These are phyloP conservation scores for Paragyromitra xinjiangensis DNA, from an alignment of 495 filamentous ascomycete genomes.

Conservation along the genomic window DNA sequence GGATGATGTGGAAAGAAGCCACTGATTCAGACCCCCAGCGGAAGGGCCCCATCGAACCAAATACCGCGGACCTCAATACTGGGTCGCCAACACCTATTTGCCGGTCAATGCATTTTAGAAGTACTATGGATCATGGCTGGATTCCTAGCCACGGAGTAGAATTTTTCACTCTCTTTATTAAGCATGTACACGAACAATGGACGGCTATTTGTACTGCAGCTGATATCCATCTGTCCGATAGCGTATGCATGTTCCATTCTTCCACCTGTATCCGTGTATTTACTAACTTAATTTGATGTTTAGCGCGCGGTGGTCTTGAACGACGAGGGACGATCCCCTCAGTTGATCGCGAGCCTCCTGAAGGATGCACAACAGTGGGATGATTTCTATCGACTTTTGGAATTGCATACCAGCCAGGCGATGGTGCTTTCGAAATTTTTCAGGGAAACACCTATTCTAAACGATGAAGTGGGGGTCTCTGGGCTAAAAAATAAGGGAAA, in stretches of 20 bases:
- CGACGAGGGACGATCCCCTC: not conserved
- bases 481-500: not conserved
- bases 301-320: slow-evolving; percentile 2
- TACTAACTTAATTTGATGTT: not conserved
- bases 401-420: not conserved
- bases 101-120: slow-evolving; percentile 22
- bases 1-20: slow-evolving; percentile 2
- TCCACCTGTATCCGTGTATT: not conserved
- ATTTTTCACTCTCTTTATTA: slow-evolving; percentile 7
- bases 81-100: not conserved
- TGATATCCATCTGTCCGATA: not conserved
- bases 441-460: not conserved
- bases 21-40: not conserved
- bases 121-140: slow-evolving; percentile 9
- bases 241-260: not conserved
- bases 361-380: slow-evolving; percentile 24
- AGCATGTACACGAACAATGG: not conserved
- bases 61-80: not conserved
- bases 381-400: slow-evolving; percentile 4
- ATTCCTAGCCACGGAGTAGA: slow-evolving; percentile 7
- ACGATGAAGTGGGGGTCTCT: not conserved
- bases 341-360: slow-evolving; percentile 1
- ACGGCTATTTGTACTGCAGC: not conserved
- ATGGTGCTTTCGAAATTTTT: not conserved
- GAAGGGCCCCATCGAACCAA: too few relatives aligned